phyloP scores from a whole-genome alignment of 768 basidiomycete species.

The Russula earlei region DNA sequence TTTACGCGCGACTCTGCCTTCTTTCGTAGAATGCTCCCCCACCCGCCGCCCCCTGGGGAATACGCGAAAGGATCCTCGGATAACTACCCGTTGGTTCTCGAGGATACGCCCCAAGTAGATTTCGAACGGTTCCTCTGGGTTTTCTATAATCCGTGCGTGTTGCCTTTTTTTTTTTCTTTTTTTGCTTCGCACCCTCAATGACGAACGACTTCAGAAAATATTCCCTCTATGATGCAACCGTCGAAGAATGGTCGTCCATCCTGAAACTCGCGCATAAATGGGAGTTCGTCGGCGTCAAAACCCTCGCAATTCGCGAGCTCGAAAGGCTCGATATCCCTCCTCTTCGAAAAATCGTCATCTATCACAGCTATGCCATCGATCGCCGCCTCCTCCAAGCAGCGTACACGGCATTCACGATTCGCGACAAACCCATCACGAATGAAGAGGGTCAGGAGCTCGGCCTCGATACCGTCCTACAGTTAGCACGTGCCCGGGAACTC shows the following conservation, averaged over 20 bases:
- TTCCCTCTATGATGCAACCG: constrained; percentile 41
- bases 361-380: constrained; percentile 45
- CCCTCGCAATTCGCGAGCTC: constrained; percentile 46
- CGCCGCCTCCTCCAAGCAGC: constrained; percentile 39
- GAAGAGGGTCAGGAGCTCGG: constrained; percentile 53
- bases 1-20: constrained; percentile 47
- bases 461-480: constrained; percentile 41
- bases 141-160: constrained; percentile 51
- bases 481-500: constrained; percentile 46
- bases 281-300: constrained; percentile 43
- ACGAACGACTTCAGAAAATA: constrained; percentile 35
- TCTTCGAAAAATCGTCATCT: constrained; percentile 47
- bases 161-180: background rate
- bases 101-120: constrained; percentile 36
- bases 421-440: constrained; percentile 40
- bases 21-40: constrained; percentile 22
- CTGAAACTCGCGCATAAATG: constrained; percentile 46
- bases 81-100: constrained; percentile 27
- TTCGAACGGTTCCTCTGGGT: constrained; percentile 52
- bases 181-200: background rate
- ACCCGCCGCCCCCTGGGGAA: constrained; percentile 20
- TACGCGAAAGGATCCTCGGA: constrained; percentile 23
- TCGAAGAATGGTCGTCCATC: constrained; percentile 47
- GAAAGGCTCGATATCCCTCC: constrained; percentile 35
- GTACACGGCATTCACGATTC: constrained; percentile 43